Base-by-base conservation (phyloP, 2,329 filamentous ascomycete genomes). In the Claviceps sp. region DNA sequence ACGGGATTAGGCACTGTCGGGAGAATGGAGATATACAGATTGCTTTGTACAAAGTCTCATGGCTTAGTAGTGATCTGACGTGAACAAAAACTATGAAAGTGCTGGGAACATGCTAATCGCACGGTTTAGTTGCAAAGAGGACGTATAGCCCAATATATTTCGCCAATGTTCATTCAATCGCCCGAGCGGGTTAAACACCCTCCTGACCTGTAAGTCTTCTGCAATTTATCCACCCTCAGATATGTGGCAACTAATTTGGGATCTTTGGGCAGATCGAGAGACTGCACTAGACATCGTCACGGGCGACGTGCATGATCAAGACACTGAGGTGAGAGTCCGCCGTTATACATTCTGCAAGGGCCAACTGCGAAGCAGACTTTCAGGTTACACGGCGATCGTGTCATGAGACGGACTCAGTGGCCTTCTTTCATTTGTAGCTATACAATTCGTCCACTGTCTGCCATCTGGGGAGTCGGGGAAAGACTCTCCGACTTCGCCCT, bases 81-180 rank as follows among this genome's bases (percentile, higher is more conserved):
- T 34, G 4, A 4, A 34, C 1, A 10, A 11, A 34, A 11, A 0
- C 30, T 11, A 10, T 34, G 10, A 34, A 34, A 34, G 8, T 34
- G 30, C 30, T 34, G 10, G 30, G 10, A 10, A 34, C 30, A 34
- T 34, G 30, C 30, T 34, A 34, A 34, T 34, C 30, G 10, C 10
- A 11, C 10, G 10, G 4, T 34, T 34, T 11, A 34, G 30, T 11
- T 34, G 30, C 3, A 11, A 34, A 11, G 30, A 11, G 10, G 30
- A 11, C 10, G 58, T 13, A 66, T 57, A 1, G 60, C 59, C 55
- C 62, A 66, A 51, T 65, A 62, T 1, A 40, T 59, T 60, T 0
- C 53, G 53, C 13, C 53, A 50, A 40, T 64, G 62, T 48, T 60
- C 60, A 46, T 66, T 62, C 5, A 65, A 57, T 61, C 6, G 24